These are phyloP conservation scores for Austroboletus eburneus DNA, from an alignment of 768 basidiomycete genomes.

Conservation along the genomic window DNA sequence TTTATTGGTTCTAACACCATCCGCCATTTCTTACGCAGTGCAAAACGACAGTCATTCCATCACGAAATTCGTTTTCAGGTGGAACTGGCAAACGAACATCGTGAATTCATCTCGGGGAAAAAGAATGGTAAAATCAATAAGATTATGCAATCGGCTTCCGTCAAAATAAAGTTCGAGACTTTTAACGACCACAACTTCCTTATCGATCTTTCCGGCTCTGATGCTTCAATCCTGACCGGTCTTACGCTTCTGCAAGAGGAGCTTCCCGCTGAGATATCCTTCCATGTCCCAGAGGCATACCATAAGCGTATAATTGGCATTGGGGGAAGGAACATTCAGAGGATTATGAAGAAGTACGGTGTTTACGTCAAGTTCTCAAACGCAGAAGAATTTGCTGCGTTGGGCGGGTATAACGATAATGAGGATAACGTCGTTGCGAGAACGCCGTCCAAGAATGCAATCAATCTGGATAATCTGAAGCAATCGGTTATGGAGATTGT, in stretches of 20 bases:
- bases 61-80: conserved; percentile 98
- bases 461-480: conserved; percentile 92
- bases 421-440: conserved; percentile 99
- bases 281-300: conserved; percentile 97
- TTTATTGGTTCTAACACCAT: neutral
- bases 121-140: conserved; percentile 99
- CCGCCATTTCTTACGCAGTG: neutral
- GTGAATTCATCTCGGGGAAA: conserved; percentile 98
- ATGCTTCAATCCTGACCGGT: conserved; percentile 82
- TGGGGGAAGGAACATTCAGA: conserved; percentile 94
- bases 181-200: conserved; percentile 95
- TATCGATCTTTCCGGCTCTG: conserved; percentile 85
- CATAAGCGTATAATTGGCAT: conserved; percentile 99
- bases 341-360: conserved; percentile 99
- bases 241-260: conserved; percentile 91
- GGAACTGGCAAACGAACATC: conserved; percentile 94
- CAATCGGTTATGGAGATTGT: conserved; percentile 97
- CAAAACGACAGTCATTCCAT: conserved; percentile 67
- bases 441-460: conserved; percentile 96
- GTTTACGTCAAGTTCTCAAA: conserved; percentile 99
- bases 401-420: conserved; percentile 94
- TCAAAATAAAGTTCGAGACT: conserved; percentile 99
- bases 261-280: conserved; percentile 96
- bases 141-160: conserved; percentile 96
- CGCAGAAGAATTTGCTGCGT: conserved; percentile 91